A percentile compares a stretch with the other conserved stretches of the same genome.
Evolutionary conservation across 2,329 filamentous ascomycete genomes (phyloP).

Genomic region (Epichloe coenophiala): DNA sequence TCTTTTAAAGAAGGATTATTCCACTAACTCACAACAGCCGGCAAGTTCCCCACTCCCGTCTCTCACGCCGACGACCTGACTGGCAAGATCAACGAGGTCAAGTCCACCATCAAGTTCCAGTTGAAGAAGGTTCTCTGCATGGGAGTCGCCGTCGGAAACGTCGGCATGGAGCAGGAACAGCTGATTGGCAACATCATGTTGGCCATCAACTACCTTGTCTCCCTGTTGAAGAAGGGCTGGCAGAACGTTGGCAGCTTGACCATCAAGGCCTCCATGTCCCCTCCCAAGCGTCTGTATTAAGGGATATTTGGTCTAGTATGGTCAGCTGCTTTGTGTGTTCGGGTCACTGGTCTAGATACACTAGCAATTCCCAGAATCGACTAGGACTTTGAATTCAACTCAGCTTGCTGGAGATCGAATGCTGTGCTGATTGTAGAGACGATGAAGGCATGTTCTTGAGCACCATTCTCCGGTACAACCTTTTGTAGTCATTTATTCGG

Average conservation of each 20-base stretch:
- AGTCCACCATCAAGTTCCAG: constrained; percentile 99
- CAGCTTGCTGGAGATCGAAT: not conserved
- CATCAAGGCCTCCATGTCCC: constrained; percentile 99
- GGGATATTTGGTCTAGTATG: constrained; percentile 7
- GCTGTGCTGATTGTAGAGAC: no score
- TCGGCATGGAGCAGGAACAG: constrained; percentile 93
- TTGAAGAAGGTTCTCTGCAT: constrained; percentile 99
- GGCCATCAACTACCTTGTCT: constrained; percentile 99
- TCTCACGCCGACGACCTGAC: constrained; percentile 90
- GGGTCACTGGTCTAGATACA: not conserved
- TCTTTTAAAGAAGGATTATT: not conserved
- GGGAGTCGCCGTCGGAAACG: constrained; percentile 98
- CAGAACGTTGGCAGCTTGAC: constrained; percentile 99
- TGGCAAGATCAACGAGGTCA: constrained; percentile 97
- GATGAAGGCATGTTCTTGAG: no score
- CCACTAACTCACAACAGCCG: constrained; percentile 44
- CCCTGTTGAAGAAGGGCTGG: constrained; percentile 99
- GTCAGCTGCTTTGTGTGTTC: constrained; percentile 8
- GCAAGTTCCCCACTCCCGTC: constrained; percentile 99
- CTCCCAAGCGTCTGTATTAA: constrained; percentile 96
- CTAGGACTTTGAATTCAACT: constrained; percentile 5
- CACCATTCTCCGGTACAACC: no score
- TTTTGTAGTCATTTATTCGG: no score
- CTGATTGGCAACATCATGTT: constrained; percentile 98
- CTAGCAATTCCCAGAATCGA: constrained; percentile 2